Evolutionary conservation across 1,284 basidiomycete species (phyloP).

Genomic region (Cystobasidium slooffiae): DNA sequence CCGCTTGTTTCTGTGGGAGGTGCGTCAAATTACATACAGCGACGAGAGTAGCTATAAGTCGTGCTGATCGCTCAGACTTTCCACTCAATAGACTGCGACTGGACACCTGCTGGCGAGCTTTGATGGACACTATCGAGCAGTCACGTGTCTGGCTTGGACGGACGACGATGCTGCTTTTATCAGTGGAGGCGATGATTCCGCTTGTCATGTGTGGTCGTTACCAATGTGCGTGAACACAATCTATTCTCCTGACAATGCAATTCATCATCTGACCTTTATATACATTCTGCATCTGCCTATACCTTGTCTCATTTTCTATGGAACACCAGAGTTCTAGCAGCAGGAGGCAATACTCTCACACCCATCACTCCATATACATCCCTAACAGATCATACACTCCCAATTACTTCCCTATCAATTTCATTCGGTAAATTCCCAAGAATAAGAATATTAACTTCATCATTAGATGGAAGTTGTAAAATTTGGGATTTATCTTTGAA

Average conservation of each 20-base stretch:
- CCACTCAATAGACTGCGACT: conserved; percentile 66
- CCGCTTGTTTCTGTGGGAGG: conserved; percentile 94
- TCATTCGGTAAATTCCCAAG: conserved; percentile 76
- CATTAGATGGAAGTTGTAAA: conserved; percentile 90
- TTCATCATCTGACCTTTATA: neutral
- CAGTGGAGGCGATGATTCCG: conserved; percentile 86
- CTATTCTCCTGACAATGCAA: conserved; percentile 36
- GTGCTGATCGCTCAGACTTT: neutral
- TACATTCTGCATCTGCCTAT: neutral
- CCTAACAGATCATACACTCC: conserved; percentile 87
- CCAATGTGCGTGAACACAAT: conserved; percentile 66
- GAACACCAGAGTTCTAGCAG: conserved; percentile 6
- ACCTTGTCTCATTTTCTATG: conserved; percentile 3
- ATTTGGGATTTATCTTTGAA: conserved; percentile 42
- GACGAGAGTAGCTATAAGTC: neutral
- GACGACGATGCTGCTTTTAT: conserved; percentile 77
- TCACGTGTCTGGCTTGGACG: conserved; percentile 81
- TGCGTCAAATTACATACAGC: conserved; percentile 55
- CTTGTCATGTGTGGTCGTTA: conserved; percentile 85
- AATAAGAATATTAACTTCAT: conserved; percentile 75
- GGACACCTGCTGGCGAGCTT: conserved; percentile 86
- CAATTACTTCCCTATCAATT: conserved; percentile 78
- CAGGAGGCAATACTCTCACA: conserved; percentile 40
- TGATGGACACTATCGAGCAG: conserved; percentile 91
- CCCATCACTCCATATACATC: conserved; percentile 69